Evolutionary conservation across 768 basidiomycete genomes (phyloP), one percentile per base, ranked within the genome.

Genomic region (Pleurotus ostreatus): DNA sequence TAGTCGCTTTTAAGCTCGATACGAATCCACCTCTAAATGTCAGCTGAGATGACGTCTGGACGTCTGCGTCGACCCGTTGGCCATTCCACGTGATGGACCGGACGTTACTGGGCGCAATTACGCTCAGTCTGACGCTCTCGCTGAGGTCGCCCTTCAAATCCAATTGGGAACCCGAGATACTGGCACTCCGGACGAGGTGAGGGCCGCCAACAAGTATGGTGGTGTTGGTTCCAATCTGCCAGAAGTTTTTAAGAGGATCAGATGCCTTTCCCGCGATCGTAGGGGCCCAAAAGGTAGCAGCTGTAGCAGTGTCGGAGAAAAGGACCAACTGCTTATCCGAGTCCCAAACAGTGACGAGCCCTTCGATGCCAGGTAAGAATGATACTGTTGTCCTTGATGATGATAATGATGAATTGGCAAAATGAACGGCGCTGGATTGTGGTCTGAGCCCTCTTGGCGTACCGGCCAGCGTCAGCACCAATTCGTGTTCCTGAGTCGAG

Each of bases 261-360:
- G 65, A 68, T 4, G 66, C 60, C 4, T 65, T 60, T 0, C 71
- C 69, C 3, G 84, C 68, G 45, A 92, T 74, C n/a, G 81, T 77
- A 1, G 92, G 92, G 4, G 86, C 76, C 84, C 88, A 94, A 73
- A 91, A 90, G 0, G 84, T 86, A 26, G 78, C 80, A 1, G 86
- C 85, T 0, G 86, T 87, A 12, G 64, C 71, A 0, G 83, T 76
- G 63, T 92, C 90, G 5, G 82, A 80, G 63, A 77, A 91, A 12
- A 92, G 70, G 20, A 94, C 68, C n/a, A 92, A 75, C 61, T 89
- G 86, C 1, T 77, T 78, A 46, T 79, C 73, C 0, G 86, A 84
- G 59, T 91, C 88, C 74, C 81, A 83, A 26, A 90, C 62, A 0
- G 86, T 83, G 41, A 85, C 71, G 3, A 88, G 69, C 4, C 85